Evolutionary conservation across 2,329 filamentous ascomycete genomes (phyloP).

Genomic region (Alternaria dauci): DNA sequence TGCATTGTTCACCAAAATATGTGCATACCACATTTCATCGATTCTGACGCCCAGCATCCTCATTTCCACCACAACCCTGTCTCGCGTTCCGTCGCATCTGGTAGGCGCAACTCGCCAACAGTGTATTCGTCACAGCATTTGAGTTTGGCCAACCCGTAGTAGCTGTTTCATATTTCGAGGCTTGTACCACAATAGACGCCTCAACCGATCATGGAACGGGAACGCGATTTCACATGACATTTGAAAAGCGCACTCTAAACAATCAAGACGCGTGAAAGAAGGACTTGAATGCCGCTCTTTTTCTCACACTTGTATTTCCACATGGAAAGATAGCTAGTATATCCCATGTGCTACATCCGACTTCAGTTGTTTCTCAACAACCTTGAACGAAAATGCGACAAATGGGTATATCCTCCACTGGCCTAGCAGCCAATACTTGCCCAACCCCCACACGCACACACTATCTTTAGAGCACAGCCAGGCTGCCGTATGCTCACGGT

Average conservation of each 20-base stretch:
- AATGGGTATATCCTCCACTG: conserved; percentile 11
- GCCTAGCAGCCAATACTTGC: conserved; percentile 7
- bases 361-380: background rate
- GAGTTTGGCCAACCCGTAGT: background rate
- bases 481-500: background rate
- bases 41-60: background rate
- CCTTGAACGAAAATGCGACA: conserved; percentile 3
- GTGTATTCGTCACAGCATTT: conserved; percentile 3
- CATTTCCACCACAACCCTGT: background rate
- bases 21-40: background rate
- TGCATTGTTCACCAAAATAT: background rate
- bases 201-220: background rate
- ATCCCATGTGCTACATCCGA: background rate
- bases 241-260: background rate
- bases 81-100: conserved; percentile 12
- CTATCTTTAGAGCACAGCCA: conserved; percentile 5
- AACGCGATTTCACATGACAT: background rate
- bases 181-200: conserved; percentile 12
- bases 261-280: background rate
- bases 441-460: background rate
- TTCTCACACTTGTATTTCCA: no score
- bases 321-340: background rate
- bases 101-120: conserved; percentile 10
- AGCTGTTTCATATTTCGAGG: conserved; percentile 18
- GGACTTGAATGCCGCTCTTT: background rate